These are phyloP conservation scores for Paxillus rubicundulus DNA, from an alignment of 768 basidiomycete genomes.

Conservation along the genomic window DNA sequence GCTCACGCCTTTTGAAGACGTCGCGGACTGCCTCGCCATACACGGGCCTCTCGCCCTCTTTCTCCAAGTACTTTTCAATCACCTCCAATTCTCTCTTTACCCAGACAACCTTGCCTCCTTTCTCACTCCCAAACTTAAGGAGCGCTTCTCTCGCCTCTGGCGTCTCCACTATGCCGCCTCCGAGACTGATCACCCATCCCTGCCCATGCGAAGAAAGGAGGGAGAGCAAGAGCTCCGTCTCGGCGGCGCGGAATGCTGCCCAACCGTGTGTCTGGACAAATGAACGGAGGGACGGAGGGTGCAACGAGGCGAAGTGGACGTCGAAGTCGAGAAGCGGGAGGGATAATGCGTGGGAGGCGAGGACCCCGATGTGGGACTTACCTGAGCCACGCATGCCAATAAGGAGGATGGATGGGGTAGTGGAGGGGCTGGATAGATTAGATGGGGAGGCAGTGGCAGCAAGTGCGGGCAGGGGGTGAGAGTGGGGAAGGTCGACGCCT, in stretches of 20 bases:
- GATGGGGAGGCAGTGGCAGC: constrained; percentile 38
- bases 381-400: constrained; percentile 98
- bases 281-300: constrained; percentile 59
- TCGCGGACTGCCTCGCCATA: constrained; percentile 86
- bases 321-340: constrained; percentile 88
- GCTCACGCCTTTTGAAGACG: constrained; percentile 78
- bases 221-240: constrained; percentile 65
- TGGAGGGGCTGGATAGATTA: constrained; percentile 22
- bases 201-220: constrained; percentile 55
- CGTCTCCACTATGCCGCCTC: constrained; percentile 93
- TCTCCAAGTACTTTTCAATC: constrained; percentile 75
- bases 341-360: constrained; percentile 70
- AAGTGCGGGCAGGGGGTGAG: constrained; percentile 33
- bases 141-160: constrained; percentile 70
- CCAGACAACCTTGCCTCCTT: constrained; percentile 76
- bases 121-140: constrained; percentile 53
- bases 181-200: constrained; percentile 80
- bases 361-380: constrained; percentile 82
- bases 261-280: constrained; percentile 86
- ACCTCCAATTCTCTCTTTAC: constrained; percentile 78
- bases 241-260: constrained; percentile 84
- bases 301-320: constrained; percentile 62
- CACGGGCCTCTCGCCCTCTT: constrained; percentile 76
- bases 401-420: constrained; percentile 64
- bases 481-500: constrained; percentile 70